phyloP scores from a whole-genome alignment of 805 yeast genomes.

The Candida piceae region DNA sequence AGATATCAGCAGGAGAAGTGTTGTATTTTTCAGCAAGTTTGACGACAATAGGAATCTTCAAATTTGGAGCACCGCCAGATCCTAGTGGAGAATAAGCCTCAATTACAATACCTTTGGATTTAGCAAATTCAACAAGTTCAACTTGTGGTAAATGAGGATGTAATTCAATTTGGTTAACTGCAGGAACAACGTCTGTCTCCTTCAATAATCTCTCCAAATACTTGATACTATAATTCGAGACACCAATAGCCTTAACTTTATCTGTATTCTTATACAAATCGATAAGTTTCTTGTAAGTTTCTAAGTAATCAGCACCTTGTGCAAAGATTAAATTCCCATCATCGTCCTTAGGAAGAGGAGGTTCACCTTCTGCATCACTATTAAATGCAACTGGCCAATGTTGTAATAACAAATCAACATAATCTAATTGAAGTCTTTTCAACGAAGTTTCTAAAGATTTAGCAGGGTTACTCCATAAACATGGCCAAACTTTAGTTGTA shows the following conservation, averaged over 20 bases:
- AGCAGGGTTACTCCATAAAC: constrained; percentile 35
- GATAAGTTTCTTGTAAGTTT: constrained; percentile 65
- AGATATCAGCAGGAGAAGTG: constrained; percentile 50
- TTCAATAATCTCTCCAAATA: constrained; percentile 36
- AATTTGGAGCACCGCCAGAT: constrained; percentile 57
- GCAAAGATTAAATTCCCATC: constrained; percentile 52
- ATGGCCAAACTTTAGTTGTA: constrained; percentile 69
- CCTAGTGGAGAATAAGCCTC: constrained; percentile 66
- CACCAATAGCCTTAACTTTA: constrained; percentile 51
- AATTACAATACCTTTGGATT: constrained; percentile 34
- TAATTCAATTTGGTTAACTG: constrained; percentile 49
- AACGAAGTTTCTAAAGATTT: constrained; percentile 38
- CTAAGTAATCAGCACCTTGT: constrained; percentile 79
- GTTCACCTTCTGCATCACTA: constrained; percentile 36
- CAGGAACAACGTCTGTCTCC: constrained; percentile 46
- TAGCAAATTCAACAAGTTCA: constrained; percentile 36
- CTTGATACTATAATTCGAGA: constrained; percentile 45
- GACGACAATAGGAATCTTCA: constrained; percentile 44
- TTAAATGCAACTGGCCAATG: constrained; percentile 46
- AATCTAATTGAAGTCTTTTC: constrained; percentile 36
- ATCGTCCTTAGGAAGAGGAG: constrained; percentile 33
- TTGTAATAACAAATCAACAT: constrained; percentile 42
- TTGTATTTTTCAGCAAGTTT: constrained; percentile 54
- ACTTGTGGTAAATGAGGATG: constrained; percentile 41
- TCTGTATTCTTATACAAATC: constrained; percentile 58